Evolutionary conservation across 1,139 yeast species (phyloP).

Genomic region (Pichia sp.): DNA sequence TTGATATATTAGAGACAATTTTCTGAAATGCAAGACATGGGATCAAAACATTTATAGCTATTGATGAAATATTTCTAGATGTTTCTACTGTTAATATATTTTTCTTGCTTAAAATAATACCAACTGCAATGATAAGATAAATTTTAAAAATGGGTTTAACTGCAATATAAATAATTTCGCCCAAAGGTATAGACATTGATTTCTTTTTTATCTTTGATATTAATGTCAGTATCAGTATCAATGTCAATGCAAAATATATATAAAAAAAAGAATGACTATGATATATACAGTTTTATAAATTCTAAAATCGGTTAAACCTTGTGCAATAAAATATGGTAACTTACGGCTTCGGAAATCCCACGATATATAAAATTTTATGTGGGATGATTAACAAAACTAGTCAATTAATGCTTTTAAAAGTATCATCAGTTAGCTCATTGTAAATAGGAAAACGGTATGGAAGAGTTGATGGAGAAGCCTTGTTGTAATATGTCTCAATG

Average conservation of each 20-base stretch:
- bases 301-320: too few relatives aligned
- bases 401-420: constrained; percentile 1
- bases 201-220: constrained; percentile 3
- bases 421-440: constrained; percentile 1
- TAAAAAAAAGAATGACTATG: too few relatives aligned
- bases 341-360: too few relatives aligned
- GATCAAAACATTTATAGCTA: constrained; percentile 63
- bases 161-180: constrained; percentile 69
- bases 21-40: constrained; percentile 79
- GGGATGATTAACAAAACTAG: too few relatives aligned
- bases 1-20: constrained; percentile 61
- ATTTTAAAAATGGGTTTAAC: constrained; percentile 86
- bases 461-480: constrained; percentile 19
- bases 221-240: too few relatives aligned
- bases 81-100: constrained; percentile 70
- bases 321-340: too few relatives aligned
- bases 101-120: constrained; percentile 57
- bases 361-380: too few relatives aligned
- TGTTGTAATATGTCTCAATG: constrained; percentile 43
- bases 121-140: constrained; percentile 65
- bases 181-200: constrained; percentile 32
- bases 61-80: constrained; percentile 66
- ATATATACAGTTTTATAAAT: too few relatives aligned
- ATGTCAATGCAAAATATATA: too few relatives aligned
- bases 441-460: constrained; percentile 12